A percentile compares a stretch with the other conserved stretches of the same genome.
phyloP scores from a whole-genome alignment of 352 stramenopile species.

The Peronosclerospora sorghi region DNA sequence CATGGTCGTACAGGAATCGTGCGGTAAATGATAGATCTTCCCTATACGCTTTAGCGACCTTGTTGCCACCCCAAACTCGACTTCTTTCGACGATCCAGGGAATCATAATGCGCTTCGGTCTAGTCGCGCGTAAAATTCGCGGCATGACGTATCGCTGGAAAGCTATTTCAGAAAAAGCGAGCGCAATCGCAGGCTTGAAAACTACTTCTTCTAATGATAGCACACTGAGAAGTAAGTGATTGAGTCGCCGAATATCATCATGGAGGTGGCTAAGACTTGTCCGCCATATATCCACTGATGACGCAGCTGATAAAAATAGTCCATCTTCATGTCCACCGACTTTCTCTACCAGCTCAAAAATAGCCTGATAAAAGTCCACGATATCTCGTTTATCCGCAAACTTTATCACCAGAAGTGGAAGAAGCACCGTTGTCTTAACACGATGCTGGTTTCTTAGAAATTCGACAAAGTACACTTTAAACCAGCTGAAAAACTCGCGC shows the following conservation, averaged over 20 bases:
- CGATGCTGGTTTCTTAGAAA: conserved; percentile 66
- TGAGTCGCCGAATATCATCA: conserved; percentile 63
- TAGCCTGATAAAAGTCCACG: conserved; percentile 43
- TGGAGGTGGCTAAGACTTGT: conserved; percentile 36
- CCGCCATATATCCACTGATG: conserved; percentile 36
- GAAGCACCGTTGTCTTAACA: conserved; percentile 50
- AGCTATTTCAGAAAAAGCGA: conserved; percentile 57
- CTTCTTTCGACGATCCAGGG: conserved; percentile 75
- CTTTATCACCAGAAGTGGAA: conserved; percentile 55
- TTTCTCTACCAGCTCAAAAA: conserved; percentile 46
- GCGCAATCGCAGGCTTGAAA: conserved; percentile 42
- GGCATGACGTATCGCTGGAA: conserved; percentile 73
- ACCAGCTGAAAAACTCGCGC: conserved; percentile 68
- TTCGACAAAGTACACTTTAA: conserved; percentile 71
- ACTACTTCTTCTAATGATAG: conserved; percentile 57
- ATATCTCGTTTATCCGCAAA: conserved; percentile 55
- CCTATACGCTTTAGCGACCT: conserved; percentile 48
- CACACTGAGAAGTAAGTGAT: conserved; percentile 51
- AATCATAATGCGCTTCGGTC: conserved; percentile 58
- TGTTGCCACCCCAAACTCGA: conserved; percentile 52
- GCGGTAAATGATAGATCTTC: conserved; percentile 66
- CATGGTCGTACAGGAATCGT: conserved; percentile 68
- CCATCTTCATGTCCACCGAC: conserved; percentile 46
- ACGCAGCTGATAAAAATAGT: conserved; percentile 36
- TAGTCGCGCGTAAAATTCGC: conserved; percentile 48